A percentile compares a stretch with the other conserved stretches of the same genome.
phyloP scores from a whole-genome alignment of 2,329 filamentous ascomycete species.

The Colletotrichum tropicicola region DNA sequence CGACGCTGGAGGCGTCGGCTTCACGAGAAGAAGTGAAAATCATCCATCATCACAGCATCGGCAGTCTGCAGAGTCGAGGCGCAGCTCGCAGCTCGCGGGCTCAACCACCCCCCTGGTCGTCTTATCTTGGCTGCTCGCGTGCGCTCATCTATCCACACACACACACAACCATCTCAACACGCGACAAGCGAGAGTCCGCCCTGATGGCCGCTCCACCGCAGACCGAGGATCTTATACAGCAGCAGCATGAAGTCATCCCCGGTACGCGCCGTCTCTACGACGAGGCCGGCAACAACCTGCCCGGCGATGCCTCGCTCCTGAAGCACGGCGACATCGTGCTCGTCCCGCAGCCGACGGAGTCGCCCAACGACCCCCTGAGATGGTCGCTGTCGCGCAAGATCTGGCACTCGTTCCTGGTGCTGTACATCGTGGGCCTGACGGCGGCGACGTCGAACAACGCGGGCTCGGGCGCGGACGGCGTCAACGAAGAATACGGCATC shows the following conservation, averaged over 20 bases:
- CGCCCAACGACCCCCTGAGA: constrained; percentile 61
- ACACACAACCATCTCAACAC: background rate
- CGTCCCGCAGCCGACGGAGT: constrained; percentile 60
- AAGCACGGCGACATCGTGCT: constrained; percentile 56
- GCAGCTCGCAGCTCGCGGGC: no score
- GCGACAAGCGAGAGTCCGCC: background rate
- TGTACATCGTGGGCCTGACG: constrained; percentile 62
- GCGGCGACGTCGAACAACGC: constrained; percentile 66
- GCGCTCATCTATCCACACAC: no score
- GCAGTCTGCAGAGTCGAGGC: no score
- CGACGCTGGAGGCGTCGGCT: constrained; percentile 30
- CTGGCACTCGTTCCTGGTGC: constrained; percentile 60
- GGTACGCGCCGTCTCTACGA: constrained; percentile 28
- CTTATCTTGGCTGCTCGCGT: background rate
- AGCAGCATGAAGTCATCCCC: constrained; percentile 20
- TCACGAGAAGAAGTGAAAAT: constrained; percentile 14
- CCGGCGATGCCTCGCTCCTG: constrained; percentile 21
- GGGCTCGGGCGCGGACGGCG: constrained; percentile 58
- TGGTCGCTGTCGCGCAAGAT: constrained; percentile 55
- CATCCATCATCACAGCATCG: no score
- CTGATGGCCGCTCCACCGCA: constrained; percentile 23
- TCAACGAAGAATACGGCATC: constrained; percentile 59
- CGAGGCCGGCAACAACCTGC: constrained; percentile 5
- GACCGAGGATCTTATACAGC: background rate
- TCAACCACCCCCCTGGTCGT: no score